Percentiles rank a stretch among this genome's conserved stretches.
These are phyloP conservation scores for Aspergillus sp. DNA, from an alignment of 2,329 filamentous ascomycete genomes.

Conservation along the genomic window DNA sequence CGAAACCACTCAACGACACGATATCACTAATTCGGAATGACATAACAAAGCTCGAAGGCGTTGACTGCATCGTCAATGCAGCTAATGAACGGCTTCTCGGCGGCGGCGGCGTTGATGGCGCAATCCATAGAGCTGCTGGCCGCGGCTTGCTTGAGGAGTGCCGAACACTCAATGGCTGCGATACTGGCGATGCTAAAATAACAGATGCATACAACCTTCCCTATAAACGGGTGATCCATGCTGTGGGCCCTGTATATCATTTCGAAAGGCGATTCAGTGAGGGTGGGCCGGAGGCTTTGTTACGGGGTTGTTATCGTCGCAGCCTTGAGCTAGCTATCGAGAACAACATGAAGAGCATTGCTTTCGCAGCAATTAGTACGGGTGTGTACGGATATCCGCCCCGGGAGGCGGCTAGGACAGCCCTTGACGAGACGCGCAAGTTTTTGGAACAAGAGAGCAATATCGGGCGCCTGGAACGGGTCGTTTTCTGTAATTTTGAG, in stretches of 20 bases:
- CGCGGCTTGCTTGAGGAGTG: constrained; percentile 69
- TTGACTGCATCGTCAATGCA: constrained; percentile 90
- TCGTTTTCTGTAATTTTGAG: constrained; percentile 85
- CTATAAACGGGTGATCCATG: constrained; percentile 78
- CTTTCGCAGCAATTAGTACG: constrained; percentile 82
- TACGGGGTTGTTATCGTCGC: constrained; percentile 67
- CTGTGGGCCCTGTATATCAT: constrained; percentile 80
- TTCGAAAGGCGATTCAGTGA: constrained; percentile 35
- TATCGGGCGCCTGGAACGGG: constrained; percentile 59
- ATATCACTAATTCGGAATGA: constrained; percentile 72
- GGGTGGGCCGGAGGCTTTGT: constrained; percentile 38
- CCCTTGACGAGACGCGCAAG: constrained; percentile 59
- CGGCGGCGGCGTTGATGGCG: constrained; percentile 86
- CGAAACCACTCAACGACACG: constrained; percentile 49
- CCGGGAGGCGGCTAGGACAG: constrained; percentile 68
- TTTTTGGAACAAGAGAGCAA: constrained; percentile 50
- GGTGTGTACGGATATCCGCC: constrained; percentile 88
- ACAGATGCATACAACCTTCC: constrained; percentile 76
- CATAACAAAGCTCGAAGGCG: constrained; percentile 70
- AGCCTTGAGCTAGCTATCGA: constrained; percentile 71
- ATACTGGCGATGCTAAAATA: constrained; percentile 78
- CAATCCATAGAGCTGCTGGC: constrained; percentile 84
- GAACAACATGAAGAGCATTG: constrained; percentile 67
- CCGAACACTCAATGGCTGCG: constrained; percentile 67
- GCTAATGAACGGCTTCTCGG: constrained; percentile 77